A percentile compares a stretch with the other conserved stretches of the same genome.
Conservation (phyloP, 306 rosid genomes). For the Phaseolus lunatus region DNA sequence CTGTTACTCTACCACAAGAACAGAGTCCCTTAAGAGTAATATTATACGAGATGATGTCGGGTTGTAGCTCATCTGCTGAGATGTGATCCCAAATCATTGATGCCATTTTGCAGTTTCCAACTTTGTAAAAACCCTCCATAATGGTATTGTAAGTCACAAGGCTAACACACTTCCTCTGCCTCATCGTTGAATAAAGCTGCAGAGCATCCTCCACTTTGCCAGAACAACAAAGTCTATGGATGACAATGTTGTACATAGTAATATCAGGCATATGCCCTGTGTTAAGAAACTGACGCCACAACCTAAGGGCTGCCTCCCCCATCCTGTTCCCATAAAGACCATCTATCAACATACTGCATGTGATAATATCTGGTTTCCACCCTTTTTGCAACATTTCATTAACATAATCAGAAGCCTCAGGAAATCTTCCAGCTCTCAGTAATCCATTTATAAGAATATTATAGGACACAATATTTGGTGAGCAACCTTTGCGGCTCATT, state of each 20-base stretch:
- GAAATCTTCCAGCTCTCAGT: constrained; percentile 69
- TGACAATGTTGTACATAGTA: constrained; percentile 74
- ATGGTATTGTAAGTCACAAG: constrained; percentile 88
- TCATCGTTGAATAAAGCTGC: constrained; percentile 71
- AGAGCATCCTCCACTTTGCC: constrained; percentile 71
- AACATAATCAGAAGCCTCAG: constrained; percentile 66
- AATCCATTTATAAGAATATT: constrained; percentile 84
- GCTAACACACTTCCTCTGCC: constrained; percentile 57
- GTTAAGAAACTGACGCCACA: constrained; percentile 72
- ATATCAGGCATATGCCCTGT: constrained; percentile 71
- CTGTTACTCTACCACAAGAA: constrained; percentile 68
- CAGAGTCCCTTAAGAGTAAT: constrained; percentile 86
- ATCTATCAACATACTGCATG: constrained; percentile 75
- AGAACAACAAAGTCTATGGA: constrained; percentile 83
- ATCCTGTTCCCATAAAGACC: constrained; percentile 74
- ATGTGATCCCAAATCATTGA: constrained; percentile 69
- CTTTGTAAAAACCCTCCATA: constrained; percentile 86
- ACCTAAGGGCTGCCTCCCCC: constrained; percentile 61
- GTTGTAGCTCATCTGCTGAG: constrained; percentile 61
- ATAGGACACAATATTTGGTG: constrained; percentile 76
- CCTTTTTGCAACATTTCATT: constrained; percentile 81
- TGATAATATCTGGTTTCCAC: constrained; percentile 78
- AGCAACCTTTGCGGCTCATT: constrained; percentile 66
- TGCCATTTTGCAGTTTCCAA: constrained; percentile 69
- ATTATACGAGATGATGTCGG: constrained; percentile 88